Evolutionary conservation across 495 filamentous ascomycete genomes (phyloP), one percentile per base, ranked within the genome.

Genomic region (Podospora bellae-mahoneyi): DNA sequence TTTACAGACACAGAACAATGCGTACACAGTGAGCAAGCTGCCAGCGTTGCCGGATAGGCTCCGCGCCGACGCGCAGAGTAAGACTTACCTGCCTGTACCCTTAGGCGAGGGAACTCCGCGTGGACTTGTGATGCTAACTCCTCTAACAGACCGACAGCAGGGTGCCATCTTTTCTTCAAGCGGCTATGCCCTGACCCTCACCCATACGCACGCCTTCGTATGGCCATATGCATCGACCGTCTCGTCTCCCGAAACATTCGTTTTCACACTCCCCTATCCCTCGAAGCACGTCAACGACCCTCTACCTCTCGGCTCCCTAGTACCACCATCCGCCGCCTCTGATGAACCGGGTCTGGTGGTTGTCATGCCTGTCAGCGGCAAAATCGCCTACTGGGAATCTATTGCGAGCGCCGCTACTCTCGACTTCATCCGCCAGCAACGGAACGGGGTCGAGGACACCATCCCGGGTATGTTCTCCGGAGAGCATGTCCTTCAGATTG

Each of bases 331-430:
- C 48, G 87, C 88, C 16, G 86, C 90, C 27, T 88, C 88, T 26
- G 84, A 86, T 18, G 90, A 93, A 57, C 91, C 94, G 3, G 95
- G 94, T 2, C 81, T 98, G 15, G 86, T 99, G 20, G 82, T 97
- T 15, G 82, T 99, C 13, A 89, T 92, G 79, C 92, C 93, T 1
- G 84, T 84, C 19, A 92, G 84, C 44, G 95, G 95, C 32, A 94
- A 88, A 75, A 86, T 98, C 60, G 87, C 90, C 48, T 99, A 94
- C 78, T 99, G 94, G 94, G 96, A 98, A 75, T 93, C 91, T 28
- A 89, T 98, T 60, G 90, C 93, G 20, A 91, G 87, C 77, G 92
- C 92, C 28, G 87, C 91, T 28, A 90, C 89, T 5, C 77, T 92
- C 15, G 90, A 90, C 67, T 85, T 93, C 30, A 87, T 91, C 59